Conservation (phyloP, 2,329 filamentous ascomycete genomes). For the Helotiales sp. region DNA sequence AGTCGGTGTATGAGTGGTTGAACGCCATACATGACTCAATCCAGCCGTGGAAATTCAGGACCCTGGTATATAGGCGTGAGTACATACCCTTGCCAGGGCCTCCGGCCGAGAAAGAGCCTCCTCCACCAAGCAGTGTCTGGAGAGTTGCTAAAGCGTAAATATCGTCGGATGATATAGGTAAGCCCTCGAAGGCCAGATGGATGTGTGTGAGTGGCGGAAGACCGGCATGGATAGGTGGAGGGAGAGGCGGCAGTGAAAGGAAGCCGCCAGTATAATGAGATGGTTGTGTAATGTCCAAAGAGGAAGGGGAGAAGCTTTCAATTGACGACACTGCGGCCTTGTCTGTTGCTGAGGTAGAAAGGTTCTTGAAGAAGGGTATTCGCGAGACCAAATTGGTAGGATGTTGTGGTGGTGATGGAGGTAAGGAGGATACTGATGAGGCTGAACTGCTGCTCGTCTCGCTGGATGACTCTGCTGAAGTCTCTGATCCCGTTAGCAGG, state of each 20-base stretch:
- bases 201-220: conserved; percentile 85
- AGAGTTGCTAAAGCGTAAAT: conserved; percentile 96
- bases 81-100: conserved; percentile 99
- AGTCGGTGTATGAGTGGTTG: conserved; percentile 97
- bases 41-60: conserved; percentile 96
- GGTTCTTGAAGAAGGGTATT: conserved; percentile 86
- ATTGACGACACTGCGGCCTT: conserved; percentile 56
- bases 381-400: conserved; percentile 74
- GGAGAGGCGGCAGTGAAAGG: conserved; percentile 78
- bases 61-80: conserved; percentile 94
- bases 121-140: conserved; percentile 92
- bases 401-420: conserved; percentile 45
- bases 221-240: conserved; percentile 74
- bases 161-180: conserved; percentile 85
- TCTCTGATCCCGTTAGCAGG: conserved; percentile 59
- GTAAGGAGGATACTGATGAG: conserved; percentile 39
- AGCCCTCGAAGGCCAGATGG: conserved; percentile 91
- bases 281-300: conserved; percentile 59
- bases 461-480: conserved; percentile 46
- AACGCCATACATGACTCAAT: conserved; percentile 94
- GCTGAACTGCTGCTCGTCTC: conserved; percentile 37
- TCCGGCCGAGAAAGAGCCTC: conserved; percentile 94
- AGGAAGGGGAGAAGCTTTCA: conserved; percentile 43
- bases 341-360: conserved; percentile 71
- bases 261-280: conserved; percentile 94